Evolutionary conservation across 2,329 filamentous ascomycete species (phyloP), one percentile per base, ranked within the genome.

Genomic region (Penicillium sp.): DNA sequence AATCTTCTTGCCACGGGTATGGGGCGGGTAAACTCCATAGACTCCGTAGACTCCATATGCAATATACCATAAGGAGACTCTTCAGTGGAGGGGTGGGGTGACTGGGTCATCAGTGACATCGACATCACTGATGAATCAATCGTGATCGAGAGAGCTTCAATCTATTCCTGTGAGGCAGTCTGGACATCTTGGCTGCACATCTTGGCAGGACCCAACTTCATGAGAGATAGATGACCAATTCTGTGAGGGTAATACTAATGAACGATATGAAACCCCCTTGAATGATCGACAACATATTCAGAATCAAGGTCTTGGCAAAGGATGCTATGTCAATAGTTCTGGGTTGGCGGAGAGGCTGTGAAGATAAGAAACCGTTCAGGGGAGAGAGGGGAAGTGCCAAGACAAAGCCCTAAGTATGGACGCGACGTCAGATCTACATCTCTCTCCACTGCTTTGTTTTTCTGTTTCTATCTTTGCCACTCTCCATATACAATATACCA

Each of bases 241-340:
- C 42, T 23, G 18, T 45, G 18, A 13, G 18, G 35, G 40, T 45
- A 58, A 53, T 48, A 47, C 44, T 40, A 51, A 56, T 23, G 23
- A 51, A 56, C 5, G 23, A 47, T 46, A 52, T 56, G 51, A 50
- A 59, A 36, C 16, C 40, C 38, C 46, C n/a, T 50, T 38, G 19
- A 18, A 36, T 35, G 53, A 58, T 58, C 52, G 53, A 50, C 59
- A 49, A 14, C 16, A n/a, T 34, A 47, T 18, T n/a, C 48, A 49
- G 4, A 47, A n/a, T n/a, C n/a, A n/a, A n/a, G n/a, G n/a, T n/a
- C 61, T 62, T 62, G 61, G 58, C 60, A n/a, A 36, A 23, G 11
- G 27, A 40, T 44, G 35, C 32, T 36, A 16, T 32, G n/a, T 49
- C 58, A 60, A 61, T 60, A 61, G 57, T 58, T 5, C 23, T 23